Evolutionary conservation across 2,329 filamentous ascomycete species (phyloP).

Genomic region (Metarhizium brunneum): DNA sequence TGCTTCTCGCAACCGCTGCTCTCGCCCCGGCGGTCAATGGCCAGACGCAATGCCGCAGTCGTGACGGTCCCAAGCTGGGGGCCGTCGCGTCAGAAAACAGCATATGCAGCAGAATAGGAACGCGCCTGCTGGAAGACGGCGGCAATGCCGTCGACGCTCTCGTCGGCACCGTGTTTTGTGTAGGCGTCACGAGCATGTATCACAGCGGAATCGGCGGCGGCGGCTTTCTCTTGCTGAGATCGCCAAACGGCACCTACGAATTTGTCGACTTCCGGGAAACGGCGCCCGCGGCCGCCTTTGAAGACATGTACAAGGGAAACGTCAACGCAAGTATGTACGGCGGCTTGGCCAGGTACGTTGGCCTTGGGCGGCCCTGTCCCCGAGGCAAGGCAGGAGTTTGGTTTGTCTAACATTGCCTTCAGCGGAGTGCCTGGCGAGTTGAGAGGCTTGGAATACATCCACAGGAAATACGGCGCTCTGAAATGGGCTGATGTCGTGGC

Average conservation of each 20-base stretch:
- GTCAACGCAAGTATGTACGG: conserved; percentile 53
- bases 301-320: conserved; percentile 75
- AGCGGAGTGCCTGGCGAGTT: conserved; percentile 62
- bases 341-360: conserved; percentile 60
- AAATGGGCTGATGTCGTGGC: conserved; percentile 58
- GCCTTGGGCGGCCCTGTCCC: conserved; percentile 7
- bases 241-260: conserved; percentile 58
- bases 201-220: conserved; percentile 67
- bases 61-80: conserved; percentile 27
- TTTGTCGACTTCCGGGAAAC: conserved; percentile 80
- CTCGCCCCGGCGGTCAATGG: neutral
- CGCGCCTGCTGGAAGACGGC: conserved; percentile 44
- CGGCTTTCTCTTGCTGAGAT: conserved; percentile 67
- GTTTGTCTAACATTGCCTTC: neutral
- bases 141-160: conserved; percentile 60
- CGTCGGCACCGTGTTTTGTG: conserved; percentile 54
- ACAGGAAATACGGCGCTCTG: conserved; percentile 55
- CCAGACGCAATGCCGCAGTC: neutral
- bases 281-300: conserved; percentile 66
- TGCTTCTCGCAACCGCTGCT: neutral
- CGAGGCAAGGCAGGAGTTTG: conserved; percentile 16
- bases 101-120: conserved; percentile 51
- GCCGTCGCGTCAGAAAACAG: conserved; percentile 53
- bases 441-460: conserved; percentile 64
- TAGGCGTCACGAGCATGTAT: conserved; percentile 56